These are phyloP conservation scores for Ogataea ganodermae DNA, from an alignment of 805 yeast genomes.

Conservation along the genomic window DNA sequence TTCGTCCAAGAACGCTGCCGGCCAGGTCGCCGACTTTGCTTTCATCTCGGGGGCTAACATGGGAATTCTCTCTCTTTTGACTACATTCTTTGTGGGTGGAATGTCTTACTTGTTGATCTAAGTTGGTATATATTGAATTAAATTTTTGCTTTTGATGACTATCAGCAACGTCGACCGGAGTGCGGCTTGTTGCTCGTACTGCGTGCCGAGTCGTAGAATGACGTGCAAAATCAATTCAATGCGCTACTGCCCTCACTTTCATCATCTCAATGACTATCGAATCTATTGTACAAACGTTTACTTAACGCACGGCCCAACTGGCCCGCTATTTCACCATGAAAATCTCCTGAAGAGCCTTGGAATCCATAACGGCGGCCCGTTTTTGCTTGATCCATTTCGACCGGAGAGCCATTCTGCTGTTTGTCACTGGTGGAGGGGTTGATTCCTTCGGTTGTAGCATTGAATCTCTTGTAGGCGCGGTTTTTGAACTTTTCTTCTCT, in stretches of 20 bases:
- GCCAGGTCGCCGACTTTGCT: conserved; percentile 15
- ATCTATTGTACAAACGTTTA: conserved; percentile 1
- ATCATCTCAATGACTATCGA: background rate
- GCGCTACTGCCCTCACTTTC: no score
- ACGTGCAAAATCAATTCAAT: no score
- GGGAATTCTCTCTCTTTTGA: conserved; percentile 36
- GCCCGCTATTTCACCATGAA: conserved; percentile 65
- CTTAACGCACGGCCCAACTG: background rate
- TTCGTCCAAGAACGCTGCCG: conserved; percentile 33
- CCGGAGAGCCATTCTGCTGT: conserved; percentile 71
- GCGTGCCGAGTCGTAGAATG: no score
- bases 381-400: conserved; percentile 88
- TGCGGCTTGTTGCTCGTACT: no score
- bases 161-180: no score
- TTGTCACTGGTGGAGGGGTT: conserved; percentile 35
- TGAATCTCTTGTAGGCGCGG: conserved; percentile 40
- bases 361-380: conserved; percentile 87
- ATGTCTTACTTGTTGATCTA: conserved; percentile 38
- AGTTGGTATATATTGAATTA: conserved; percentile 4
- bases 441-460: conserved; percentile 42
- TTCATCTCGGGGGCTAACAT: conserved; percentile 28
- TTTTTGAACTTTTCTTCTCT: conserved; percentile 27
- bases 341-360: conserved; percentile 86
- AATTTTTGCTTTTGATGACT: conserved; percentile 5
- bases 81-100: conserved; percentile 48